These are phyloP conservation scores for Botryotinia narcissicola DNA, from an alignment of 2,329 filamentous ascomycete species.

Conservation along the genomic window DNA sequence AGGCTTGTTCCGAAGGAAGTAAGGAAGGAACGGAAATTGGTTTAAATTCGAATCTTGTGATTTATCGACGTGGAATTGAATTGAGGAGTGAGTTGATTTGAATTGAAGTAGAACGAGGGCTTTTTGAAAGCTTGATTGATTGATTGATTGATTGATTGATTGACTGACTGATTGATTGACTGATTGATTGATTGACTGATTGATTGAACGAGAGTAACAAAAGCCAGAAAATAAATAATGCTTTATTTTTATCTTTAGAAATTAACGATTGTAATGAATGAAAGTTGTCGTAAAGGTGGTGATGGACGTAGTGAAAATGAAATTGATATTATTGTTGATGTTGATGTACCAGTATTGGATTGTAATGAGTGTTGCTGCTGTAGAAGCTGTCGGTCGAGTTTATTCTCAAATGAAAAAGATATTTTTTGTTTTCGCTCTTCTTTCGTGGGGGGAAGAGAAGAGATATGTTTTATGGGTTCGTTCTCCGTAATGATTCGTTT, in stretches of 20 bases:
- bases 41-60: not conserved
- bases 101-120: not conserved
- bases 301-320: not conserved
- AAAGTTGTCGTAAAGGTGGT: not conserved
- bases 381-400: constrained; percentile 4
- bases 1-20: constrained; percentile 10
- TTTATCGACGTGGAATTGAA: not conserved
- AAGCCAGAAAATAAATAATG: not conserved
- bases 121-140: not conserved
- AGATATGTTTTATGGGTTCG: not conserved
- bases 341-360: not conserved
- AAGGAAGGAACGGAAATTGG: not conserved
- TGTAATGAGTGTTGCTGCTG: constrained; percentile 2
- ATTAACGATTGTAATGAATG: not conserved
- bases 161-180: not conserved
- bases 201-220: not conserved
- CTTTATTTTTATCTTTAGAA: not conserved
- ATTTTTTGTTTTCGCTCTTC: not conserved
- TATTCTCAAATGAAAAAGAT: not conserved
- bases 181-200: constrained; percentile 7
- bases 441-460: no score
- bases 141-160: not conserved
- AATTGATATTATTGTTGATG: not conserved
- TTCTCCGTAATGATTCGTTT: not conserved
- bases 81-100: not conserved